Conservation (phyloP, 1,284 basidiomycete genomes). For the Cryptococcus maquisensis region DNA sequence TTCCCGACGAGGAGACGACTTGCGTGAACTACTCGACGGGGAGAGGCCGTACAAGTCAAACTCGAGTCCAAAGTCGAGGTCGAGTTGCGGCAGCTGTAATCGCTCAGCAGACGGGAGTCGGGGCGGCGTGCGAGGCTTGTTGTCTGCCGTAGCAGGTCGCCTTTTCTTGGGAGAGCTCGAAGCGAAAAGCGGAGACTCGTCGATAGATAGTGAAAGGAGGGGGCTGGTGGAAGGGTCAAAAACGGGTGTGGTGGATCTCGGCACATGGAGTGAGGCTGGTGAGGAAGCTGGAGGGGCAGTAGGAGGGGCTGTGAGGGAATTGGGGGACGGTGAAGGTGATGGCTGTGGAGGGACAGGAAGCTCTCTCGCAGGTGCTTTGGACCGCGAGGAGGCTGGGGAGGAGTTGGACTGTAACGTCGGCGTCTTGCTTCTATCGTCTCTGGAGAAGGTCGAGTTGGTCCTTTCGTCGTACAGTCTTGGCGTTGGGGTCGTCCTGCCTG, state of each 20-base stretch:
- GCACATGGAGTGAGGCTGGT: neutral
- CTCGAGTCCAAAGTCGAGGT: slow-evolving; percentile 39
- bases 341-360: neutral
- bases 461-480: neutral
- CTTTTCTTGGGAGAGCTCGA: slow-evolving; percentile 14
- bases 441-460: too few relatives aligned
- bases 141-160: neutral
- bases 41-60: slow-evolving; percentile 30
- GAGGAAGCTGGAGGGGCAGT: neutral
- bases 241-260: neutral
- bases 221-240: slow-evolving; percentile 2
- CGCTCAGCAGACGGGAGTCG: slow-evolving; percentile 25
- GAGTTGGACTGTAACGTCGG: neutral
- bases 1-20: slow-evolving; percentile 21
- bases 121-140: slow-evolving; percentile 6
- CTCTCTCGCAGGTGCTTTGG: neutral
- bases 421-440: neutral
- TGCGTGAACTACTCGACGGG: slow-evolving; percentile 20
- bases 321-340: neutral
- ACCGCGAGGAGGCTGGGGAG: neutral
- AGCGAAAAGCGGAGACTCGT: neutral
- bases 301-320: neutral
- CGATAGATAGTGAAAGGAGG: neutral
- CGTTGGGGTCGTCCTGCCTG: neutral
- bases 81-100: slow-evolving; percentile 44